A percentile compares a stretch with the other conserved stretches of the same genome.
Evolutionary conservation across 2,329 filamentous ascomycete species (phyloP).

Genomic region (Arthroderma sp.): DNA sequence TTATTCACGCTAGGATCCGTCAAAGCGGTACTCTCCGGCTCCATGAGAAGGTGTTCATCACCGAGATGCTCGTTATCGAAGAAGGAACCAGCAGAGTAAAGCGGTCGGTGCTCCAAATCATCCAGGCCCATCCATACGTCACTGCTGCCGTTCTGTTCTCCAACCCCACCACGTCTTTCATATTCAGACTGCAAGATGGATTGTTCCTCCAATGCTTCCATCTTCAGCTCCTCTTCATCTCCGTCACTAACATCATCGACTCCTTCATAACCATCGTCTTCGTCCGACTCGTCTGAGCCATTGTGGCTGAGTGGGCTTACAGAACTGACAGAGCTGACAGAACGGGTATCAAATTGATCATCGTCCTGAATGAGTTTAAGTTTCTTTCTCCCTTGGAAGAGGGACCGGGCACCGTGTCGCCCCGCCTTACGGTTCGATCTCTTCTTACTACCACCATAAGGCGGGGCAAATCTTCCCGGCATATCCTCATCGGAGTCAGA

Average conservation of each 20-base stretch:
- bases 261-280: constrained; percentile 45
- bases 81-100: constrained; percentile 28
- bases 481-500: constrained; percentile 31
- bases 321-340: constrained; percentile 6
- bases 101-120: constrained; percentile 29
- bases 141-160: constrained; percentile 11
- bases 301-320: constrained; percentile 8
- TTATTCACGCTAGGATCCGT: constrained; percentile 14
- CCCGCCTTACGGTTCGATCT: constrained; percentile 28
- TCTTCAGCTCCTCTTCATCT: constrained; percentile 66
- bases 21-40: constrained; percentile 16
- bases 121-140: constrained; percentile 43
- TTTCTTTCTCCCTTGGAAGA: constrained; percentile 21
- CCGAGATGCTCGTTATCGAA: constrained; percentile 32
- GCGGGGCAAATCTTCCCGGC: constrained; percentile 29
- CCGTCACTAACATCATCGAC: constrained; percentile 70
- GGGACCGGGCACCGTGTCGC: constrained; percentile 18
- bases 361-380: constrained; percentile 15
- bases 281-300: constrained; percentile 6
- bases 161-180: constrained; percentile 17
- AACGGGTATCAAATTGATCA: not conserved
- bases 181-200: constrained; percentile 46
- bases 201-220: constrained; percentile 65
- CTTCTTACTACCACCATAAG: constrained; percentile 24
- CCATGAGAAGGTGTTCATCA: constrained; percentile 24